Base-by-base conservation (phyloP, 371 early-diverging fungal genomes). In the Smittium mucronatum region DNA sequence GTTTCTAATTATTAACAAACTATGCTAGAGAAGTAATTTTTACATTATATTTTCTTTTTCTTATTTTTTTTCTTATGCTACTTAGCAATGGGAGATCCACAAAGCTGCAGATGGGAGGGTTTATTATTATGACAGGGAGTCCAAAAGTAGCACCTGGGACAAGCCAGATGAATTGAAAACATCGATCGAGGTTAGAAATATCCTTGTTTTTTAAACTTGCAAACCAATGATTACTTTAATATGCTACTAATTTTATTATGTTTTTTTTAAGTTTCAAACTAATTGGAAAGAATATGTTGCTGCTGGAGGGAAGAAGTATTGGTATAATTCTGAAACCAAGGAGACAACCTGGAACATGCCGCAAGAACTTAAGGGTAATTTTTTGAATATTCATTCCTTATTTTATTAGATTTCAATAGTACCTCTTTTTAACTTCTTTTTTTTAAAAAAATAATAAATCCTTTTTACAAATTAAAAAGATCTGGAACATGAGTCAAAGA, bases 141-240 rank as follows among this genome's bases (percentile, higher is more conserved):
- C 95, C 25, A 85, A 87, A 72, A 82, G 84, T 73, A 93, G 88
- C 68, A 86, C 87, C 2, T 97, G 96, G 96, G 93, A 95, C 71
- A 95, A 94, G 76, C 97, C 97, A 25, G 89, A 91, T 69, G 95
- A 91, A 71, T 83, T 95, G 17, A 88, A 92, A 76, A 87, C 92
- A 1, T 85, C 87, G 28, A 85, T 86, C 71, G 94, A 96, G 83
- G 86, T 84, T 67, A 47, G 21, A 47, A 47, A 11, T 47, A 47
- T 31, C 25, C 15, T 70, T 31, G 2, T 57, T 34, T 26, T 29
- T 34, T 30, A 0, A 73, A 86, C 86, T 78, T n/a, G n/a, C n/a
- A n/a, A n/a, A n/a, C n/a, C n/a, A n/a, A n/a, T n/a, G n/a, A n/a
- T n/a, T n/a, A n/a, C n/a, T n/a, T n/a, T n/a, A n/a, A n/a, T n/a